Evolutionary conservation across 306 rosid species (phyloP), one percentile per base, ranked within the genome.

Genomic region (Carpinus fangiana): DNA sequence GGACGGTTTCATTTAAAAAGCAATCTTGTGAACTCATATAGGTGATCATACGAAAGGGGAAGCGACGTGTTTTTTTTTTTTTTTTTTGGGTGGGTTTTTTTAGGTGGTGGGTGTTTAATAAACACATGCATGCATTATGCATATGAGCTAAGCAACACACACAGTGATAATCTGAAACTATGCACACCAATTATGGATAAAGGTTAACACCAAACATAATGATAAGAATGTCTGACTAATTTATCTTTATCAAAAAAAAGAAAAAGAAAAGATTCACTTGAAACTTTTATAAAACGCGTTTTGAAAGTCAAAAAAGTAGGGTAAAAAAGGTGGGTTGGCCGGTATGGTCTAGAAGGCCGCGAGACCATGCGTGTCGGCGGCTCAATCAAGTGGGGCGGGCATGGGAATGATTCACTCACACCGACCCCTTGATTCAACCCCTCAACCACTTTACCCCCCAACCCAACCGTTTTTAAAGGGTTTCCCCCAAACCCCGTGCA

Each of bases 341-440:
- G 38, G 11, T 66, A 66, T 14, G 8, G 17, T 70, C 70, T 70
- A 70, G 41, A 73, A 72, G 41, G 73, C 47, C 16, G 4, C 1
- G 41, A 61, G n/a, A n/a, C 74, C 74, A 52, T n/a, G 83, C 43
- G 76, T 79, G 81, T 75, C 71, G 77, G 74, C 81, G 60, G 60
- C 81, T 48, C 47, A 26, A 20, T 9, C 62, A 20, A 70, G 41
- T 5, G 26, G 12, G 62, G 62, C 28, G 12, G 62, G 62, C 28
- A 72, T 17, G 26, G 36, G 23, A 17, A 67, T 41, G 4, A 4
- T 23, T 46, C 4, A 48, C 51, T 18, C 4, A 14, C 51, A 31
- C 72, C 28, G 72, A 18, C 72, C 71, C 62, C 46, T 72, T 70
- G 80, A 69, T 14, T 43, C 31, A 50, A 74, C 76, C 75, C 23